Base-by-base conservation (phyloP, 2,329 filamentous ascomycete species). In the Alternaria angustiovoidea region DNA sequence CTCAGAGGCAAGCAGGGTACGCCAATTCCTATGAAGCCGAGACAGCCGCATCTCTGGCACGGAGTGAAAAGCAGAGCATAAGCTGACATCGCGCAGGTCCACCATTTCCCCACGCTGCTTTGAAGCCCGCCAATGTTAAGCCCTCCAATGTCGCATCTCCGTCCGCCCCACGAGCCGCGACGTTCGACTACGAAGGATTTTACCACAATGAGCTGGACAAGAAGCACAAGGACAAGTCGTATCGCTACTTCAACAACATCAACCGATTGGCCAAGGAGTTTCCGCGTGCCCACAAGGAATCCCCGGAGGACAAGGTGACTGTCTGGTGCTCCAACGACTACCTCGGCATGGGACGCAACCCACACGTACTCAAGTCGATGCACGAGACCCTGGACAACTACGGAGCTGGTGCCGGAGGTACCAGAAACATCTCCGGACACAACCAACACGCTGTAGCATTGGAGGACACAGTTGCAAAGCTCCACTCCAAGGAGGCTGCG, bases 211-310 rank as follows among this genome's bases (percentile, higher is more conserved):
- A 99, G 80, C 82, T 99, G 69, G 93, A 97, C 72, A 98, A 97
- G 87, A 99, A 99, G 84, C 95, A 97, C 86, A 94, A 96, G 86
- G 95, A 99, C 86, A 98, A 97, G 84, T 97, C 94, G 53, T 99
- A 99, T 84, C 92, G 95, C 76, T 98, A 98, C 84, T 99, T 99
- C 85, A 99, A 99, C 86, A 99, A 99, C 85, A 99, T 99, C 88
- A 99, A 99, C 77, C 93, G 95, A 36, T 86, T 99, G 62, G 95
- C 95, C 68, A 92, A 95, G 82, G 93, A 98, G 67, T 99, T 99
- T 65, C 95, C 95, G 30, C 92, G 91, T 66, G 95, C 95, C 46
- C 95, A 99, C 80, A 96, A 96, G 86, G 87, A 91, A 16, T 88
- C 86, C 59, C 87, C 88, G 75, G 89, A 94, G 61, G 93, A 97